Base-by-base conservation (phyloP, 805 yeast genomes). In the Yueomyces sp. region DNA sequence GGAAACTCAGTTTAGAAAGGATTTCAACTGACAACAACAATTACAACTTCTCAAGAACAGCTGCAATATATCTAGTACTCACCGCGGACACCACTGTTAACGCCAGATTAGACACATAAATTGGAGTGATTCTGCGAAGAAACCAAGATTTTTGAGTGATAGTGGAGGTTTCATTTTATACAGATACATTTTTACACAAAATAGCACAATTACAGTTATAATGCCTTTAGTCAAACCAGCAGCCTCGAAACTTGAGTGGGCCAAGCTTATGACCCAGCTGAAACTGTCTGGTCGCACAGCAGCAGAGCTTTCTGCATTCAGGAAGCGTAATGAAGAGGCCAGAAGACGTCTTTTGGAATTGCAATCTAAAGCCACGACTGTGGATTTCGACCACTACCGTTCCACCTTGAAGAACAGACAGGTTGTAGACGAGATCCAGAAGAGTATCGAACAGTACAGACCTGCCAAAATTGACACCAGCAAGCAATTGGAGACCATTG, bases 321-420 rank as follows among this genome's bases (percentile, higher is more conserved):
- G 88, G 72, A 90, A 92, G 85, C 85, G 98, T 77, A 82, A 87
- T 68, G 98, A 92, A 62, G 97, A 92, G 66, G 97, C 97, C 55
- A 83, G 87, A 73, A 81, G 85, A 71, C 76, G 74, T 58, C 70
- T 85, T 56, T 69, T 73, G 55, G 81, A 79, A 51, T 73, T 90
- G 55, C 72, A 78, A 62, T 69, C 73, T 52, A 90, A 85, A 69
- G 68, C 87, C 50, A 73, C 85, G 46, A 70, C 69, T 37, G 86
- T 92, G 51, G 95, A 90, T 68, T 90, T 88, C 53, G 67, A 72
- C 42, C 72, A 78, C 67, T 92, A 88, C 79, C 82, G 80, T 64
- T 69, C 81, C 26, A 71, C 77, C 45, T 77, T 92, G 66, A 83
- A 83, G 73, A 92, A 92, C 78, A 70, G 74, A 57, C 73, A 76